Percentiles rank a stretch among this genome's conserved stretches.
Conservation (phyloP, 2,329 filamentous ascomycete species). For the Aureobasidium uvarum region DNA sequence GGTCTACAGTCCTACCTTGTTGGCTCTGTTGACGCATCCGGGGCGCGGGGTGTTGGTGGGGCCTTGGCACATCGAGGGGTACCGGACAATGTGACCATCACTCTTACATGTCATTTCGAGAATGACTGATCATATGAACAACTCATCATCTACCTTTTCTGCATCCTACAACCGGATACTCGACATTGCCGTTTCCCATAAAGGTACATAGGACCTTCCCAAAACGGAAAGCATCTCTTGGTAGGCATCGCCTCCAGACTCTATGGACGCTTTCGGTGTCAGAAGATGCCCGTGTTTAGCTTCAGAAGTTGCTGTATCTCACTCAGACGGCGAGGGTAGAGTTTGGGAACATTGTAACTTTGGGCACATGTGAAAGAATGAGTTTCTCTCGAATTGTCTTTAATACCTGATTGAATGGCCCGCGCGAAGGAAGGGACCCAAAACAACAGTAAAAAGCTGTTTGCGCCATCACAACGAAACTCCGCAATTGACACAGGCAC, state of each 20-base stretch:
- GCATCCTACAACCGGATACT: background rate
- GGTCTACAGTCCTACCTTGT: constrained; percentile 6
- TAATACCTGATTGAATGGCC: background rate
- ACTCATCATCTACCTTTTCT: background rate
- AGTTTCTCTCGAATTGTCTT: background rate
- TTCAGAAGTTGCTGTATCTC: background rate
- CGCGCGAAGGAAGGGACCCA: background rate
- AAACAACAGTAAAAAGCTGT: background rate
- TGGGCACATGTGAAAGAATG: background rate
- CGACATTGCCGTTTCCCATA: background rate
- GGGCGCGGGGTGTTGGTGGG: background rate
- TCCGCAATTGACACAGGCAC: background rate
- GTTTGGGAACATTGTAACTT: background rate
- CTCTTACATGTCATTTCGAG: background rate
- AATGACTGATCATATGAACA: background rate
- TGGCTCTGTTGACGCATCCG: constrained; percentile 16
- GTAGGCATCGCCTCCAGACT: background rate
- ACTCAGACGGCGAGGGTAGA: too few relatives aligned
- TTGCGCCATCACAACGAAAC: background rate
- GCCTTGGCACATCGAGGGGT: background rate
- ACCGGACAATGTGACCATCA: background rate
- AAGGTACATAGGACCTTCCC: too few relatives aligned
- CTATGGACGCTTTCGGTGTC: background rate
- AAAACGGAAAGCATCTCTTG: too few relatives aligned
- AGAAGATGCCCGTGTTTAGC: background rate